Conservation (phyloP, 1,284 basidiomycete species). For the Ganoderma lingzhi region DNA sequence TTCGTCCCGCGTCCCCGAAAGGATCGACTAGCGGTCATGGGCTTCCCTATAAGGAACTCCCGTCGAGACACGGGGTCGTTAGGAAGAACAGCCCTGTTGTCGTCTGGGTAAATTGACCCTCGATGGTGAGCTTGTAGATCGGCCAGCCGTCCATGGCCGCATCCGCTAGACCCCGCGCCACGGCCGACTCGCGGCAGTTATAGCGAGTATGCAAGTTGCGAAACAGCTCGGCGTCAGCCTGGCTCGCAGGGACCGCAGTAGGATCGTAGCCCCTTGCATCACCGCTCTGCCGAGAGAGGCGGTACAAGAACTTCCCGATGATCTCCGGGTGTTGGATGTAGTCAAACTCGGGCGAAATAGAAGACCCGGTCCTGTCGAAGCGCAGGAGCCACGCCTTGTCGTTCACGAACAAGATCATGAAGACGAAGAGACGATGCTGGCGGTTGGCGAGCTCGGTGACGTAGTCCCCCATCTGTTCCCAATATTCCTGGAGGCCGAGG, state of each 20-base stretch:
- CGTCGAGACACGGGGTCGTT: not conserved
- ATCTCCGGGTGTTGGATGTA: slow-evolving; percentile 19
- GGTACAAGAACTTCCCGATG: slow-evolving; percentile 27
- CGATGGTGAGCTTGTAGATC: not conserved
- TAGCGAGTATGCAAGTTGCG: not conserved
- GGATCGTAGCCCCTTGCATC: not conserved
- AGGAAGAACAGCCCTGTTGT: not conserved
- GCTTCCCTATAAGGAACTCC: not conserved
- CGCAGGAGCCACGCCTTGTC: not conserved
- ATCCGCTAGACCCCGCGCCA: not conserved
- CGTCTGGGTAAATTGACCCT: not conserved
- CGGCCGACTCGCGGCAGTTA: not conserved
- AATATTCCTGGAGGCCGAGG: not conserved
- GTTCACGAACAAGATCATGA: not conserved
- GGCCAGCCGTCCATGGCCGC: not conserved
- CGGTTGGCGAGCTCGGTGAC: not conserved
- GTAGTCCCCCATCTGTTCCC: not conserved
- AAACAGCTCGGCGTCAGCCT: not conserved
- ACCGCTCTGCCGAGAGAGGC: slow-evolving; percentile 1
- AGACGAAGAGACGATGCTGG: slow-evolving; percentile 1
- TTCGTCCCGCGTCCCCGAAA: too few species aligned
- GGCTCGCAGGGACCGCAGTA: not conserved
- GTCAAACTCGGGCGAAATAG: slow-evolving; percentile 13
- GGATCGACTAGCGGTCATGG: too few species aligned
- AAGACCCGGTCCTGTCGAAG: not conserved